Percentiles rank a stretch among this genome's conserved stretches.
Evolutionary conservation across 2,329 filamentous ascomycete genomes (phyloP).

Genomic region (Aspergillus transmontanensis): DNA sequence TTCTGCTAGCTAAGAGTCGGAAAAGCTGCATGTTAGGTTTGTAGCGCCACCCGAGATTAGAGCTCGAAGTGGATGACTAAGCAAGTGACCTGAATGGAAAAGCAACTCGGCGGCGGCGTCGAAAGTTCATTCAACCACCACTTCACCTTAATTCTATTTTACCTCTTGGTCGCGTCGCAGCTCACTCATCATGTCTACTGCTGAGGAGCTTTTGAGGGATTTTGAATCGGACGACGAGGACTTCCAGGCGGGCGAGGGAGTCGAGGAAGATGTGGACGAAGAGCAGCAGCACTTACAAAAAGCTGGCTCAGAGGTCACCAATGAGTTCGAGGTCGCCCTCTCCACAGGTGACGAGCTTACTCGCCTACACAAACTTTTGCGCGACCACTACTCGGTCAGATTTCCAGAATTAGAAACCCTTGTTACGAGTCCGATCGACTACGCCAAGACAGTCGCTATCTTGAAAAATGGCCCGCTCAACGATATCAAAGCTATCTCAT

Average conservation of each 20-base stretch:
- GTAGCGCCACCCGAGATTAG: slow-evolving; percentile 14
- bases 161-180: neutral
- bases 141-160: neutral
- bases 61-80: slow-evolving; percentile 15
- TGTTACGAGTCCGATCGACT: slow-evolving; percentile 89
- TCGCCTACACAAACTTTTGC: slow-evolving; percentile 91
- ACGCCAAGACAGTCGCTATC: slow-evolving; percentile 91
- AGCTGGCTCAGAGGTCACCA: slow-evolving; percentile 71
- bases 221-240: slow-evolving; percentile 75
- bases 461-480: slow-evolving; percentile 91
- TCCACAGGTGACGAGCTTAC: slow-evolving; percentile 92
- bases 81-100: slow-evolving; percentile 3
- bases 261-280: slow-evolving; percentile 60
- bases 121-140: neutral
- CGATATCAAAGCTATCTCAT: slow-evolving; percentile 78
- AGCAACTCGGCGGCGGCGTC: slow-evolving; percentile 5
- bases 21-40: slow-evolving; percentile 21
- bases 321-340: slow-evolving; percentile 84
- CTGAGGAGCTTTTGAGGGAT: slow-evolving; percentile 85
- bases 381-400: slow-evolving; percentile 90
- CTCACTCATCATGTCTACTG: slow-evolving; percentile 7
- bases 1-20: slow-evolving; percentile 14
- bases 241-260: slow-evolving; percentile 68
- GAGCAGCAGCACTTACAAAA: slow-evolving; percentile 58
- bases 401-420: slow-evolving; percentile 92